Evolutionary conservation across 1,284 basidiomycete genomes (phyloP), one percentile per base, ranked within the genome.

Genomic region (Ganoderma boninense): DNA sequence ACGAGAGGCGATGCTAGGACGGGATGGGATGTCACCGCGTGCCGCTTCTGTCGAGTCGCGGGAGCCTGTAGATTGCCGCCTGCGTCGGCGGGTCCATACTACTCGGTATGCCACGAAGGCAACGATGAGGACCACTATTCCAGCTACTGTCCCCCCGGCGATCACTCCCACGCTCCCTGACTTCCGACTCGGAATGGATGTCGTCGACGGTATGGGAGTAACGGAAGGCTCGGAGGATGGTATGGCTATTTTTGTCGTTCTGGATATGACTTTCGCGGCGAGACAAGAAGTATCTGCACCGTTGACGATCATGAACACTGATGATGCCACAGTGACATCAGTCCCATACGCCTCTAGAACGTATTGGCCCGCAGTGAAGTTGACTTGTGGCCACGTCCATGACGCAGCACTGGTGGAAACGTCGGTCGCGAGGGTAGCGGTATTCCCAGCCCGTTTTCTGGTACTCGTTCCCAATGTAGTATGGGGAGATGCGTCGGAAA

Each of bases 131-230:
- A 74, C 77, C 14, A 80, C 59, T 16, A 79, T 81, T 23, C 80
- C 81, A 4, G 35, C 35, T 4, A 82, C 69, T 18, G 80, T 75
- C 14, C 81, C 79, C 13, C 82, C 82, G 4, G 77, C 78, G 46
- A 82, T 78, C 0, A 79, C 79, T 6, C 80, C 80, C 35, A 23
- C 18, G 18, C 29, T 60, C 3, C 18, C 0, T 73, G 57, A 4
- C 38, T 40, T 40, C 8, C 38, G 38, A 40, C 6, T 18, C 20
- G 63, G 4, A 35, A 66, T 13, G 4, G 62, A 10, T 26, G 64
- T n/a, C 10, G 64, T 29, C 35, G 74, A 54, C 10, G 26, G 26
- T 29, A 70, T n/a, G n/a, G 44, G 23, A 23, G 72, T 61, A 35
- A 69, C 63, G 0, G 69, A 64, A 32, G 42, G 16, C 32, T 32